Evolutionary conservation across 2,329 filamentous ascomycete species (phyloP).

Genomic region (Talaromyces rugulosus): DNA sequence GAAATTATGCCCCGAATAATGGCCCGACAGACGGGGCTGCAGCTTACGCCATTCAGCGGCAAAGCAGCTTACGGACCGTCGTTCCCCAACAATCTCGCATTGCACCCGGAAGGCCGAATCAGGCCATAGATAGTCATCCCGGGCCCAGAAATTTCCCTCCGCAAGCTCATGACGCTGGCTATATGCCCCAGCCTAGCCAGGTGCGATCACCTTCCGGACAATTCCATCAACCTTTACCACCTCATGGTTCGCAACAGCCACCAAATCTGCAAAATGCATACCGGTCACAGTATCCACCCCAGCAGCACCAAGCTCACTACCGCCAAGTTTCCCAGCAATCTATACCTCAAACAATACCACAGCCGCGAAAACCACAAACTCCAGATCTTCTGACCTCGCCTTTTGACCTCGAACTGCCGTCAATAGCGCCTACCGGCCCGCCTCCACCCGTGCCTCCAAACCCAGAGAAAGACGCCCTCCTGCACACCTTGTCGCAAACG

Average conservation of each 20-base stretch:
- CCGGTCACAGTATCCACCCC: constrained; percentile 17
- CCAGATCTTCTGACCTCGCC: constrained; percentile 61
- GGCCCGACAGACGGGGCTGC: constrained; percentile 11
- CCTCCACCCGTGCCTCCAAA: constrained; percentile 91
- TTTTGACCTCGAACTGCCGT: constrained; percentile 56
- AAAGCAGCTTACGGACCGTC: constrained; percentile 16
- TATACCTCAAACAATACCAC: constrained; percentile 8
- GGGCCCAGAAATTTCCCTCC: neutral
- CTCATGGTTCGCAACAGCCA: neutral
- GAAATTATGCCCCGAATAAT: constrained; percentile 12
- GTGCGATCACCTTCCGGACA: constrained; percentile 3
- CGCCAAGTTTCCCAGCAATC: constrained; percentile 5
- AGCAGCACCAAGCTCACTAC: neutral
- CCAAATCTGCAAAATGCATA: constrained; percentile 12
- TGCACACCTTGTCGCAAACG: constrained; percentile 68
- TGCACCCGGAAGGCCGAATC: neutral
- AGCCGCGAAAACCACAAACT: constrained; percentile 27
- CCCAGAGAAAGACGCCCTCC: constrained; percentile 85
- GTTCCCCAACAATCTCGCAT: constrained; percentile 1
- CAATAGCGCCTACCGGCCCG: constrained; percentile 40
- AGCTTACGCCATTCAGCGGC: constrained; percentile 27
- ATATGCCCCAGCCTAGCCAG: constrained; percentile 7
- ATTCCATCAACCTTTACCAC: neutral
- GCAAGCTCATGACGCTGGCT: neutral
- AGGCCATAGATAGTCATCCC: neutral